phyloP scores from a whole-genome alignment of 2,329 filamentous ascomycete genomes.

The Corynespora cassiicola region DNA sequence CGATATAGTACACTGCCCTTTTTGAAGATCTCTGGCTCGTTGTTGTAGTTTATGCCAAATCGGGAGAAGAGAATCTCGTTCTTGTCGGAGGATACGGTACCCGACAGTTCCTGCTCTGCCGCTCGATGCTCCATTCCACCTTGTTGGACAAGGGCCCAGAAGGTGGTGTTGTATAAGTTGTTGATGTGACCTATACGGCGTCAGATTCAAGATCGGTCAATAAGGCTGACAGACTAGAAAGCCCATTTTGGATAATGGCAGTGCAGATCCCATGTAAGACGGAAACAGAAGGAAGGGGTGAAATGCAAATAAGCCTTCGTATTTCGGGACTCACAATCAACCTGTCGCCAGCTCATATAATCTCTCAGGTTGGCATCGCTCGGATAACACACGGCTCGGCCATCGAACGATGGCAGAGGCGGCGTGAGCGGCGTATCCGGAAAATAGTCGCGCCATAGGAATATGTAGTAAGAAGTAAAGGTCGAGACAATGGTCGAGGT shows the following conservation, averaged over 20 bases:
- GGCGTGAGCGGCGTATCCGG: conserved; percentile 71
- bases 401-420: conserved; percentile 90
- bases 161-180: conserved; percentile 97
- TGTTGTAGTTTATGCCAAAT: conserved; percentile 97
- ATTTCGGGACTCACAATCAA: conserved; percentile 80
- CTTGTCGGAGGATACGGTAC: conserved; percentile 85
- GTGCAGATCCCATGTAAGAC: too few species aligned
- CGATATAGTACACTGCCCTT: conserved; percentile 92
- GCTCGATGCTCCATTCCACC: conserved; percentile 78
- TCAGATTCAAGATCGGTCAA: conserved; percentile 14
- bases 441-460: conserved; percentile 80
- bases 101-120: conserved; percentile 81
- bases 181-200: conserved; percentile 81
- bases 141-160: conserved; percentile 85
- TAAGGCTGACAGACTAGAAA: background rate
- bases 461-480: conserved; percentile 90
- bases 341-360: conserved; percentile 97
- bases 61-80: conserved; percentile 92
- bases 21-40: conserved; percentile 88
- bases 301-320: too few species aligned
- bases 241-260: too few species aligned
- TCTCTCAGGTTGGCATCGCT: conserved; percentile 82
- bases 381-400: conserved; percentile 88
- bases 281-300: too few species aligned
- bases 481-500: conserved; percentile 90